Evolutionary conservation across 1,284 basidiomycete species (phyloP), one percentile per base, ranked within the genome.

Genomic region (Ustilago hordei): DNA sequence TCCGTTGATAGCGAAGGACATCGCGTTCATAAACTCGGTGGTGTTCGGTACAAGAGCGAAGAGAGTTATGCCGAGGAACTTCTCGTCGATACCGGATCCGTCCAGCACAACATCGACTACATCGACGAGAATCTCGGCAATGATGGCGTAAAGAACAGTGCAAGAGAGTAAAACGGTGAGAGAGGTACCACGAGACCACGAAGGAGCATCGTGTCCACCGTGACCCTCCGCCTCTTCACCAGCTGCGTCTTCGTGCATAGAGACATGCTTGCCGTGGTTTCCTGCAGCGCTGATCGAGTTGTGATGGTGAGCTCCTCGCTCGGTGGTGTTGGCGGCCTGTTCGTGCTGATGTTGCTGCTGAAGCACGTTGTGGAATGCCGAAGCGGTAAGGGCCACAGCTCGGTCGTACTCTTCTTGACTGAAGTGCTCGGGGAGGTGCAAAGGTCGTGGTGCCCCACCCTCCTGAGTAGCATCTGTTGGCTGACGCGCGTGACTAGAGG

Each of bases 11-110:
- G 97, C 96, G 84, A 99, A 99, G n/a, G 95, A 96, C 84, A 99
- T 97, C 63, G 97, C 97, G 86, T 99, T 99, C 96, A 99, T 98
- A 86, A 99, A 99, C 87, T 99, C 97, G 23, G 97, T 99, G 17
- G 95, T 98, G 86, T 99, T 99, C 11, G 97, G 97, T 0, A 99
- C 95, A 38, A 99, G 90, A 2, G 97, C 96, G 83, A 99, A 99
- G 9, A 99, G 89, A 0, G 95, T 98, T 65, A 99, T 90, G 53
- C 97, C 97, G 36, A 99, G 89, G 89, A 99, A 96, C 86, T 99
- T 99, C 86, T 99, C 96, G 74, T 97, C 94, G 43, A 99, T 93
- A 0, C 94, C 94, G 0, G 94, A 95, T n/a, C 92, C 95, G 74
- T 94, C 89, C 28, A 99, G 89, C 2, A 99, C 92, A 34, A 95